These are phyloP conservation scores for Leccinum pachyderme DNA, from an alignment of 1,284 basidiomycete species.

Conservation along the genomic window DNA sequence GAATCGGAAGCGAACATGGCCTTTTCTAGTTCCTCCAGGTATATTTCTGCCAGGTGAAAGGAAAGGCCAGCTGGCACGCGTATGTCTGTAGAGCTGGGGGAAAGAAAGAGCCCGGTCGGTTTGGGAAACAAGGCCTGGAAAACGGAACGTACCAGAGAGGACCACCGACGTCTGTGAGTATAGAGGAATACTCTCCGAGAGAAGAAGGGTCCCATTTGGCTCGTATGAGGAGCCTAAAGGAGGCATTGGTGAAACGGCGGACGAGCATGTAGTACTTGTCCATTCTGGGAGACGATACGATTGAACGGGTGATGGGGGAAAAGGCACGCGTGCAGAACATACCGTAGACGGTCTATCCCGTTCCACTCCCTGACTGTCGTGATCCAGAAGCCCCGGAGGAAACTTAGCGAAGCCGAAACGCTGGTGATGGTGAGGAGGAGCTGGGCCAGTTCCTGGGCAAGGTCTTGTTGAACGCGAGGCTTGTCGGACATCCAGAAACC, in stretches of 20 bases:
- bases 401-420: conserved; percentile 62
- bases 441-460: conserved; percentile 84
- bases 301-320: conserved; percentile 4
- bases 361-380: conserved; percentile 89
- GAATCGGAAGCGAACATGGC: conserved; percentile 39
- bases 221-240: conserved; percentile 77
- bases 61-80: conserved; percentile 78
- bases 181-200: conserved; percentile 63
- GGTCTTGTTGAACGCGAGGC: conserved; percentile 90
- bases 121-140: not conserved
- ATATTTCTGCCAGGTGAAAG: conserved; percentile 89
- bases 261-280: conserved; percentile 98
- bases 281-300: conserved; percentile 59
- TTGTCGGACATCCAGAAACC: conserved; percentile 99
- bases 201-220: conserved; percentile 62
- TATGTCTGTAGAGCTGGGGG: conserved; percentile 62
- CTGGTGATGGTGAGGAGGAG: conserved; percentile 71
- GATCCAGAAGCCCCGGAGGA: conserved; percentile 90
- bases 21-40: conserved; percentile 88
- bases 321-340: conserved; percentile 18
- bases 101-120: conserved; percentile 7
- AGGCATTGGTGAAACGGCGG: conserved; percentile 82
- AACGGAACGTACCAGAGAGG: conserved; percentile 67
- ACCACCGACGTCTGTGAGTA: conserved; percentile 63
- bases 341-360: conserved; percentile 89